Base-by-base conservation (phyloP, 805 yeast species). In the Yarrowia hollandica region DNA sequence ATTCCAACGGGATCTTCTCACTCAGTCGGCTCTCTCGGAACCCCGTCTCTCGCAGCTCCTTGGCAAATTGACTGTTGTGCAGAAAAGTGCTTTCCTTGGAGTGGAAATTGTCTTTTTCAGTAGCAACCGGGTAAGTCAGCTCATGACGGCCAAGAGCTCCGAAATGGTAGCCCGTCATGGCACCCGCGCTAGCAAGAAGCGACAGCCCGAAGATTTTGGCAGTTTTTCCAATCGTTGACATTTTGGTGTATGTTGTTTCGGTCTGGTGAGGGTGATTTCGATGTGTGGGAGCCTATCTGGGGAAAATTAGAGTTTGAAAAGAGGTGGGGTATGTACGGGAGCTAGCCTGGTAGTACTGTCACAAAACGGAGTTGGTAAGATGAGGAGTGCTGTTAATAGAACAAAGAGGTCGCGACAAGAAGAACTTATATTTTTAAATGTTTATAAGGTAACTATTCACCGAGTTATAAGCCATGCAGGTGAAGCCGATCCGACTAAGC, bases 11-110 rank as follows among this genome's bases (percentile, higher is more conserved):
- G 14, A 65, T 57, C 12, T 60, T 60, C 19, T 62, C 66, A 41
- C 64, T 69, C 33, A 71, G 69, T 11, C 64, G 52, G 3, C 65
- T 42, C 60, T 71, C 73, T 11, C 14, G 42, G 44, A 58, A 67
- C 0, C 59, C 58, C 8, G 64, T 61, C 5, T 61, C 52, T 2
- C 71, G 67, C 28, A 71, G 61, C 25, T 64, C 44, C 26, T 58
- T 33, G 25, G 68, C 65, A 22, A 64, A 28, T n/a, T 62, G 63
- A 21, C 65, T 65, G 10, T 38, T 23, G 37, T 63, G 62, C 18
- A 69, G 59, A 55, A 59, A 62, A 4, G 38, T 30, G 26, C 41
- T 55, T 23, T 61, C 64, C 23, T 28, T 44, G 30, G 54, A 31
- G 38, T 39, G 37, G 22, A 10, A 15, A 5, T 46, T 22, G 5